Conservation (phyloP, 345 rosid species). For the Gossypium rotundifolium region DNA sequence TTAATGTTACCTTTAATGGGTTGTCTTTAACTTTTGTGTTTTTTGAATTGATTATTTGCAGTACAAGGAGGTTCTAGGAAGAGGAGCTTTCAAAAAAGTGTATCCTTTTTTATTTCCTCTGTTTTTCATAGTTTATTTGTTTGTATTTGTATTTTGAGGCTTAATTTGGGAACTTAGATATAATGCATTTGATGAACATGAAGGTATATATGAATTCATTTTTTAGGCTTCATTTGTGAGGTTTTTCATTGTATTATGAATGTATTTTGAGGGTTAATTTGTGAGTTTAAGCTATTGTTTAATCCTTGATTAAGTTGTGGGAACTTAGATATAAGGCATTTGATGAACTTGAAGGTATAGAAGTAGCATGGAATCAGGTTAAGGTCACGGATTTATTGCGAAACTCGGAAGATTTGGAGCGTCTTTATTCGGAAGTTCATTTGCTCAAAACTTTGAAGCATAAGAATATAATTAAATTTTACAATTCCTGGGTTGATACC, state of each 20-base stretch:
- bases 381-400: conserved; percentile 60
- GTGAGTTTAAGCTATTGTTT: conserved; percentile 1
- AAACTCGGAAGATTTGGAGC: conserved; percentile 72
- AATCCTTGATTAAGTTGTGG: conserved; percentile 44
- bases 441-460: conserved; percentile 88
- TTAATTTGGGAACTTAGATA: conserved; percentile 44
- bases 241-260: not conserved
- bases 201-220: conserved; percentile 44
- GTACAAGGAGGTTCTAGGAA: conserved; percentile 89
- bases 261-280: not conserved
- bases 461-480: conserved; percentile 81
- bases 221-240: too few species aligned
- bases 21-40: not conserved
- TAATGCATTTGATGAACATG: conserved; percentile 79
- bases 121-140: not conserved
- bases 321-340: conserved; percentile 79
- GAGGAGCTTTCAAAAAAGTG: conserved; percentile 98
- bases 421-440: conserved; percentile 87
- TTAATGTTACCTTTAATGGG: not conserved
- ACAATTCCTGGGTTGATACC: conserved; percentile 78
- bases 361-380: conserved; percentile 98
- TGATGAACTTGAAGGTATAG: conserved; percentile 88
- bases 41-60: conserved; percentile 30
- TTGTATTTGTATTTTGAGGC: conserved; percentile 5
- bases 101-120: conserved; percentile 46